Percentiles rank a stretch among this genome's conserved stretches.
Evolutionary conservation across 2,329 filamentous ascomycete genomes (phyloP).

Genomic region (Paraphaeosphaeria minitans): DNA sequence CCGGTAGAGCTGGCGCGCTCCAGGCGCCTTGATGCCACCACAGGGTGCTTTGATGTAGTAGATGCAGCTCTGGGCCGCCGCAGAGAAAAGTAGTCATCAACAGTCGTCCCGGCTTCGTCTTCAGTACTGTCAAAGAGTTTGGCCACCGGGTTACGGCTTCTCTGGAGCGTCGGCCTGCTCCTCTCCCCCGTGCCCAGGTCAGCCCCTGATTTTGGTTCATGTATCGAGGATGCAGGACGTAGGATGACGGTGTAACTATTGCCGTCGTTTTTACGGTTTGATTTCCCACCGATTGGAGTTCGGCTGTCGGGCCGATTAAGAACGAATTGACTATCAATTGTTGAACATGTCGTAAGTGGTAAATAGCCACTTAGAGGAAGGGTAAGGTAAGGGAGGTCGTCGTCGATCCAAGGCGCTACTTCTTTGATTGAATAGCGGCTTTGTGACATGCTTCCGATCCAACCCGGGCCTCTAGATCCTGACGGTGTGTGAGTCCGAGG

Average conservation of each 20-base stretch:
- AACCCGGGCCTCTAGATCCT: neutral
- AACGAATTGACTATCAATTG: neutral
- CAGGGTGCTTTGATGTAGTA: neutral
- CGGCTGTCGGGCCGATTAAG: neutral
- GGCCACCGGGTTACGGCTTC: slow-evolving; percentile 22
- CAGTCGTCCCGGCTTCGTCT: neutral
- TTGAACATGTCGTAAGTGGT: neutral
- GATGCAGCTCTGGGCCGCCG: neutral
- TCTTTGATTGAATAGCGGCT: slow-evolving; percentile 23
- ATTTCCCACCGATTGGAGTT: neutral
- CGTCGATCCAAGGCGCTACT: slow-evolving; percentile 32
- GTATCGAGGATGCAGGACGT: neutral
- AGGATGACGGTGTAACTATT: slow-evolving; percentile 2
- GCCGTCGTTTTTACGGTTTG: neutral
- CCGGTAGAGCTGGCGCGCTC: slow-evolving; percentile 9
- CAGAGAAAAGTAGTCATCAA: slow-evolving; percentile 13
- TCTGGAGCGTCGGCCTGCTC: slow-evolving; percentile 16
- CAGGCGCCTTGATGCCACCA: neutral
- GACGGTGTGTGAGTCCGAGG: neutral
- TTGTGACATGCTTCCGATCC: slow-evolving; percentile 18
- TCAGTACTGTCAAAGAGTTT: slow-evolving; percentile 29
- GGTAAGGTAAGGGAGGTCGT: slow-evolving; percentile 12
- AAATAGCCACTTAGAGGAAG: neutral
- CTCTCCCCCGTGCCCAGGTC: slow-evolving; percentile 10
- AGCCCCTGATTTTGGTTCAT: neutral